These are phyloP conservation scores for Chrysopogon serrulatus DNA, from an alignment of 176 grass and related monocot species.

Conservation along the genomic window DNA sequence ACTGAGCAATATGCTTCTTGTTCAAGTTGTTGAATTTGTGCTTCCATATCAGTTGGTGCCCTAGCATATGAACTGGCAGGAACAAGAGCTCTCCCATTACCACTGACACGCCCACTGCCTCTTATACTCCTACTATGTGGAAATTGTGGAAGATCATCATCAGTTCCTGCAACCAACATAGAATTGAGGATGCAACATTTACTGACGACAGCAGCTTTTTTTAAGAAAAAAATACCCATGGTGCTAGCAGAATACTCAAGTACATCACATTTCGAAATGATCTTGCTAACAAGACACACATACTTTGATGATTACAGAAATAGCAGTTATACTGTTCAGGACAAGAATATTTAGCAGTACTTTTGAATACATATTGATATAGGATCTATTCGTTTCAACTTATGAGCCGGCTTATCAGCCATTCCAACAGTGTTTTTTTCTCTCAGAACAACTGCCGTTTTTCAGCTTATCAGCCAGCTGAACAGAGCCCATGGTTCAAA, in stretches of 20 bases:
- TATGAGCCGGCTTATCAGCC: no score
- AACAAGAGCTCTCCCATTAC: conserved; percentile 67
- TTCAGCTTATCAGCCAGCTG: no score
- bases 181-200: neutral
- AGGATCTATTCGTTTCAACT: no score
- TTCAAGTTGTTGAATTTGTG: conserved; percentile 88
- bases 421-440: no score
- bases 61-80: conserved; percentile 57
- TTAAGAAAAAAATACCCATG: neutral
- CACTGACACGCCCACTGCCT: conserved; percentile 57
- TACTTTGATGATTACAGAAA: neutral
- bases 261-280: neutral
- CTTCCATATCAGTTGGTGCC: conserved; percentile 66
- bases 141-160: conserved; percentile 84
- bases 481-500: no score
- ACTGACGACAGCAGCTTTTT: neutral
- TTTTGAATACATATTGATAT: neutral
- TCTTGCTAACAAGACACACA: conserved; percentile 2
- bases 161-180: conserved; percentile 64
- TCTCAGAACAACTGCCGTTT: no score
- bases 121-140: conserved; percentile 55
- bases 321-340: neutral
- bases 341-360: neutral
- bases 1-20: conserved; percentile 93
- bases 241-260: neutral